phyloP scores from a whole-genome alignment of 2,329 filamentous ascomycete species.

The Aspergillus sp. region DNA sequence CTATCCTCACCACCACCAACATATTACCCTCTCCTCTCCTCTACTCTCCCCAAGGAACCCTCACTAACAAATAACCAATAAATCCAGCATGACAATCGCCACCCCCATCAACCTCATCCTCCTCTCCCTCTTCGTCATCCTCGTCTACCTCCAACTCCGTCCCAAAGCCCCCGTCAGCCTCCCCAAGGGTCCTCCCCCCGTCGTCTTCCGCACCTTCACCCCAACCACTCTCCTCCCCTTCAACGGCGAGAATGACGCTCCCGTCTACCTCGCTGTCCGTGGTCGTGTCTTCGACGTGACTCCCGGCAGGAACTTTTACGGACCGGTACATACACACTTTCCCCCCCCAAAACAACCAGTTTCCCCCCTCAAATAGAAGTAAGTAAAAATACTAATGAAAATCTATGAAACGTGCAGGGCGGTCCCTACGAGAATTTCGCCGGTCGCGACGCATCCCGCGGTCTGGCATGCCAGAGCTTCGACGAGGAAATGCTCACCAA shows the following conservation, averaged over 20 bases:
- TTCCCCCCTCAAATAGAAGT: too few species aligned
- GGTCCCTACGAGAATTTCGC: slow-evolving; percentile 97
- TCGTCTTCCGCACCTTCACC: slow-evolving; percentile 84
- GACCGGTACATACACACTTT: slow-evolving; percentile 56
- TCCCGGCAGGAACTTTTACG: slow-evolving; percentile 88
- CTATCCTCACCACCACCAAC: not conserved
- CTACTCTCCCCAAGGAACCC: too few species aligned
- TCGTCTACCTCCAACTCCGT: slow-evolving; percentile 62
- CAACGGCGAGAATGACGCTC: slow-evolving; percentile 72
- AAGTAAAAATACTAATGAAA: not conserved
- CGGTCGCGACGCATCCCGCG: slow-evolving; percentile 83
- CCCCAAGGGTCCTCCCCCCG: slow-evolving; percentile 60
- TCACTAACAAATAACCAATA: not conserved
- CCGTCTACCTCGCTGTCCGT: slow-evolving; percentile 88
- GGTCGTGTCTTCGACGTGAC: slow-evolving; percentile 90
- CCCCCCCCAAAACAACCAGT: too few species aligned
- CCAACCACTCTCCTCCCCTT: slow-evolving; percentile 81
- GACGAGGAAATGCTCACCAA: slow-evolving; percentile 93
- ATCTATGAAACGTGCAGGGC: slow-evolving; percentile 48
- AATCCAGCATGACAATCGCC: slow-evolving; percentile 54
- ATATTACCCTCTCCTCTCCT: too few species aligned
- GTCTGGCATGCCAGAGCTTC: slow-evolving; percentile 87
- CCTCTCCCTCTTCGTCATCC: slow-evolving; percentile 57
- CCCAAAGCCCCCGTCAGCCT: slow-evolving; percentile 54
- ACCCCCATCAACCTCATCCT: slow-evolving; percentile 65